Evolutionary conservation across 257 asterid genomes (phyloP).

Genomic region (Anisodus acutangulus): DNA sequence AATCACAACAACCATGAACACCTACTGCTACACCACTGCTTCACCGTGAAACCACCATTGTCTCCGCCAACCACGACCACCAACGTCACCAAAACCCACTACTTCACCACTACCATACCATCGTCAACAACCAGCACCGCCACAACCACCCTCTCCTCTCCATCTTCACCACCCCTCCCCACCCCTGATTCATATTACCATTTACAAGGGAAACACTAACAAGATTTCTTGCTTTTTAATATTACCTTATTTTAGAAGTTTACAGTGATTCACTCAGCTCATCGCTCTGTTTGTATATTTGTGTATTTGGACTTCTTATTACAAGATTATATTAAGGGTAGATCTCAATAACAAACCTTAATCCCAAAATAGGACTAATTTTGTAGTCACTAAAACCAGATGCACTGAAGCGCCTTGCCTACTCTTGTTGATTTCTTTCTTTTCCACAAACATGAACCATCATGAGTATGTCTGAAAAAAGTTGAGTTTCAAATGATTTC

Average conservation of each 20-base stretch:
- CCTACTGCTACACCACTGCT: no score
- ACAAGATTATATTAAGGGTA: conserved; percentile 18
- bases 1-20: no score
- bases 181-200: not conserved
- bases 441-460: conserved; percentile 23
- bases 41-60: no score
- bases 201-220: not conserved
- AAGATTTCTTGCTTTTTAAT: not conserved
- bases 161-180: no score
- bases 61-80: no score
- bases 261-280: not conserved
- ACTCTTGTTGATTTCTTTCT: not conserved
- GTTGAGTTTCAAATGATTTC: conserved; percentile 25
- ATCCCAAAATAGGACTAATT: conserved; percentile 21
- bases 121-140: no score
- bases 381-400: conserved; percentile 28
- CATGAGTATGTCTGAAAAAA: conserved; percentile 22
- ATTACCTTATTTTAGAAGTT: conserved; percentile 2
- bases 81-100: no score
- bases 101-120: no score
- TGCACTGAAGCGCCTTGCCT: not conserved
- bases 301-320: not conserved
- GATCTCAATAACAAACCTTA: conserved; percentile 31
- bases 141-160: no score
- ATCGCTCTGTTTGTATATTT: not conserved